A percentile compares a stretch with the other conserved stretches of the same genome.
phyloP scores from a whole-genome alignment of 148 eudicot genomes.

The Beta vulgaris region DNA sequence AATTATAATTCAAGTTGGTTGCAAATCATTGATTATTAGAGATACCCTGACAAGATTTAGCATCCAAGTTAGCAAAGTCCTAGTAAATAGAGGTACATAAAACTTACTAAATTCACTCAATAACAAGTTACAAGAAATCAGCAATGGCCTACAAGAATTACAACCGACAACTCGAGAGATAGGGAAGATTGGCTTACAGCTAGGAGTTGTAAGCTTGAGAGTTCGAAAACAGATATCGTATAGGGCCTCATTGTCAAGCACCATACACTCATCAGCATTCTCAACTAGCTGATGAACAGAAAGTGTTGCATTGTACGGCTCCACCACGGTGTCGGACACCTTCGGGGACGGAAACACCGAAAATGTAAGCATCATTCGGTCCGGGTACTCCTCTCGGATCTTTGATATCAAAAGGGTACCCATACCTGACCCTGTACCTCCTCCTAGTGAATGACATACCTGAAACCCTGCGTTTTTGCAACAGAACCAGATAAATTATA shows the following conservation, averaged over 20 bases:
- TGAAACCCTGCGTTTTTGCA: conserved; percentile 40
- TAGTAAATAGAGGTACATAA: background rate
- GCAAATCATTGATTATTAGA: background rate
- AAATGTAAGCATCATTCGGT: conserved; percentile 58
- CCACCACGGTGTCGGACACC: conserved; percentile 59
- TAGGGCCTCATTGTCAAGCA: conserved; percentile 55
- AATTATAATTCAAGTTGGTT: conserved; percentile 3
- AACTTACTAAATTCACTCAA: background rate
- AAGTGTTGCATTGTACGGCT: conserved; percentile 58
- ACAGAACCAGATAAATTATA: background rate
- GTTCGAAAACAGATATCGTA: conserved; percentile 61
- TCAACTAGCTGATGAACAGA: conserved; percentile 59
- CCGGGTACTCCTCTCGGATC: conserved; percentile 58
- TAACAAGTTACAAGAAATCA: background rate
- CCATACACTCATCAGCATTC: conserved; percentile 63
- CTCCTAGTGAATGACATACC: conserved; percentile 58
- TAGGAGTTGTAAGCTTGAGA: conserved; percentile 58
- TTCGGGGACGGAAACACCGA: conserved; percentile 60
- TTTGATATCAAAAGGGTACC: conserved; percentile 54
- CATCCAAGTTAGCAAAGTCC: background rate
- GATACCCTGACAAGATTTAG: background rate
- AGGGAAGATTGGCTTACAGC: conserved; percentile 38
- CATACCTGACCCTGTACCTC: conserved; percentile 63
- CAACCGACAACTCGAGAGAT: background rate
- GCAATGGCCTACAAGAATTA: background rate